Percentiles rank a stretch among this genome's conserved stretches.
Conservation (phyloP, 345 rosid genomes). For the Eucalyptus viminalis region DNA sequence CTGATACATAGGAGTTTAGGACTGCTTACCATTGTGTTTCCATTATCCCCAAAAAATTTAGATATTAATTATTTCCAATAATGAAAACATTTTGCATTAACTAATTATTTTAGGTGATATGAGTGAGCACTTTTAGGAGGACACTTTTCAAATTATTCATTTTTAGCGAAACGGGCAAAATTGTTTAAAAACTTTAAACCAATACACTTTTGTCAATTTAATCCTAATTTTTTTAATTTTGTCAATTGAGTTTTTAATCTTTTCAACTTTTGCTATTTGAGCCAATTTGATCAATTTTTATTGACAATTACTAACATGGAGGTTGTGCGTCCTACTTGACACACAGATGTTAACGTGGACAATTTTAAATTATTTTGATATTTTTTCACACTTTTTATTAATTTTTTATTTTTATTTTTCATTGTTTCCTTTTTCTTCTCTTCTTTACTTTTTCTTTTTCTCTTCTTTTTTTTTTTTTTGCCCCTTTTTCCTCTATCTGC, state of each 20-base stretch:
- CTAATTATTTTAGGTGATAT: accelerated
- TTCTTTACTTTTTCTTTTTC: too few species aligned
- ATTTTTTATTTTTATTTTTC: background rate
- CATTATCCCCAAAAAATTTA: background rate
- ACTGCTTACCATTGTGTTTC: background rate
- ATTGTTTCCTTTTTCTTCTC: too few species aligned
- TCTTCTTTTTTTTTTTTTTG: too few species aligned
- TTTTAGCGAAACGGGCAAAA: accelerated
- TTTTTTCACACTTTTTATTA: too few species aligned
- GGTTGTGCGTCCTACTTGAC: too few species aligned
- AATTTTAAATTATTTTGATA: too few species aligned
- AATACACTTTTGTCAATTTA: background rate
- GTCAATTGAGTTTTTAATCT: accelerated
- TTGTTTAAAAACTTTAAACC: accelerated
- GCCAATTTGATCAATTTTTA: background rate
- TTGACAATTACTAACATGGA: too few species aligned
- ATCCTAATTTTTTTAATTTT: accelerated
- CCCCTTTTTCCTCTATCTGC: accelerated
- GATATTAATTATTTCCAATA: accelerated
- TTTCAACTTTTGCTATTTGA: background rate
- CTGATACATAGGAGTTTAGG: background rate
- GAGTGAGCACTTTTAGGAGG: background rate
- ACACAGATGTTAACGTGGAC: accelerated
- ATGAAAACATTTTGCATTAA: background rate
- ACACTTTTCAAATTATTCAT: background rate